Percentiles rank a stretch among this genome's conserved stretches.
Evolutionary conservation across 1,284 basidiomycete species (phyloP).

Genomic region (Ceraceosorus bombacis): DNA sequence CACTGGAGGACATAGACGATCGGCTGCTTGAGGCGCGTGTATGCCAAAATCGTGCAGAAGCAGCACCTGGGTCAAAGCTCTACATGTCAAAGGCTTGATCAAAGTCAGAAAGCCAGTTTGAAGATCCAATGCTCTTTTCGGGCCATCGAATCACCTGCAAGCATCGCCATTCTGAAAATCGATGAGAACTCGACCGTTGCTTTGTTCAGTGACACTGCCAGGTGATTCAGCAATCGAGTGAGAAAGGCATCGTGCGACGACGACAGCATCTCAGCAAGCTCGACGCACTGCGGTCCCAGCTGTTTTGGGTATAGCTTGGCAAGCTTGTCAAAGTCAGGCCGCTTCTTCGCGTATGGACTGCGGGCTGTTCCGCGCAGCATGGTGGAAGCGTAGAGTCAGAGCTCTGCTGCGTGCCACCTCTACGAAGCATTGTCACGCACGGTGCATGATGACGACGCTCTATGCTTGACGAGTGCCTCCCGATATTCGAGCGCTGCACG

Average conservation of each 20-base stretch:
- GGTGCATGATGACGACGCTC: too few relatives aligned
- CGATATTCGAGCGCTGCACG: too few relatives aligned
- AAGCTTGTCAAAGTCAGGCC: background rate
- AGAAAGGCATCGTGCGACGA: background rate
- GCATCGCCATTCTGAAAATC: background rate
- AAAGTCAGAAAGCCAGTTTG: background rate
- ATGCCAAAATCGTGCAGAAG: slow-evolving; percentile 21
- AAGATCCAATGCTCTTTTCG: background rate
- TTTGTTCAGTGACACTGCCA: background rate
- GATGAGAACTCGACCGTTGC: background rate
- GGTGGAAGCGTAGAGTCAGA: too few relatives aligned
- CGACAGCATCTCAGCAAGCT: background rate
- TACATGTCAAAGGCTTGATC: background rate
- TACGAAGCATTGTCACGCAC: too few relatives aligned
- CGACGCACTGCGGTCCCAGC: background rate
- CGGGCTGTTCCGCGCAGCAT: background rate
- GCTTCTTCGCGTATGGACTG: background rate
- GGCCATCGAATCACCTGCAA: background rate
- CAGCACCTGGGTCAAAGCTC: slow-evolving; percentile 17
- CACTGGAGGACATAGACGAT: slow-evolving; percentile 24
- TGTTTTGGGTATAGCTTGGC: background rate
- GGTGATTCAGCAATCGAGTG: background rate
- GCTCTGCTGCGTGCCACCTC: too few relatives aligned
- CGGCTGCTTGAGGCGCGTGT: slow-evolving; percentile 3
- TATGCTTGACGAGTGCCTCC: too few relatives aligned